Evolutionary conservation across 345 rosid species (phyloP), one percentile per base, ranked within the genome.

Genomic region (Cardiospermum halicacabum): DNA sequence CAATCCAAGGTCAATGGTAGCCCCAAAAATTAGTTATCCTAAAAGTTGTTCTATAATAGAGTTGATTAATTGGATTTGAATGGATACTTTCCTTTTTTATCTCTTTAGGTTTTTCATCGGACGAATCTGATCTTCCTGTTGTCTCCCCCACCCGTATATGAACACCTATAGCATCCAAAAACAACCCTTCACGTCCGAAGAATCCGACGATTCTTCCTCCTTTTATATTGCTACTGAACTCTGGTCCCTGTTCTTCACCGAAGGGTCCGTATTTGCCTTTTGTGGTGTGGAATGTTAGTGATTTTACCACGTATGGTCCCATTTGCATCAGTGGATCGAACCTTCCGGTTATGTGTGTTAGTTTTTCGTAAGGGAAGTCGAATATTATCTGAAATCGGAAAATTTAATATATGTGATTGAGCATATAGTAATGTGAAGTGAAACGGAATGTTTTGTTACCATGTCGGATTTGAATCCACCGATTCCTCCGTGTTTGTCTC

Each of bases 171-270:
- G 92, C 81, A 66, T 92, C 98, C 12, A 92, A 71, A 74, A 87
- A 88, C 31, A 89, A 56, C 25, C 96, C 96, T 32, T 80, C 90
- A 66, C 79, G 82, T 24, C 98, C 98, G 28, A 77, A 76, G 78
- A 92, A 89, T 21, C 98, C 98, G 42, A 89, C 81, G 45, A 92
- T 85, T 73, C 73, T 87, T 3, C 89, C 96, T 75, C 85, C 92
- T 0, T 81, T 72, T 0, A 62, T 40, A 66, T 83, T 82, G 77
- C 75, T 81, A 1, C 81, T 27, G 74, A 92, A 92, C 24, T 87
- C 72, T 56, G 87, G 88, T 30, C 96, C 98, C 48, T 83, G 91
- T 72, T 85, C 98, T 53, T 89, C 98, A 53, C 98, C 98, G 59
- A 70, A 92, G 59, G 98, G 96, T 39, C 96, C 96, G 69, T 87